Evolutionary conservation across 2,329 filamentous ascomycete species (phyloP).

Genomic region (Cercospora nicotianae): DNA sequence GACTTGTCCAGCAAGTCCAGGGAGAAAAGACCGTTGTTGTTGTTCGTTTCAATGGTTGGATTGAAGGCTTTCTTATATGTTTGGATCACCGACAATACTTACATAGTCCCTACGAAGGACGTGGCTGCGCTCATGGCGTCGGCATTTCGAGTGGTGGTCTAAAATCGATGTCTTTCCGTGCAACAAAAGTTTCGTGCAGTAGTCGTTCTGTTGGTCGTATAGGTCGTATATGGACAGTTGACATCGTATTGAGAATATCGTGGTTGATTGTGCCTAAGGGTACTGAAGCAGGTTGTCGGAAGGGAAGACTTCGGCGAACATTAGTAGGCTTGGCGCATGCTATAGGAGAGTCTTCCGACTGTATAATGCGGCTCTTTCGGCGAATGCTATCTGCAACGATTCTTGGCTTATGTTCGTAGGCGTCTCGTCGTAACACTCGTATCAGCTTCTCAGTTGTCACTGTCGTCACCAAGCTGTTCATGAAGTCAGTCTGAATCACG

Average conservation of each 20-base stretch:
- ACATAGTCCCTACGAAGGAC: no score
- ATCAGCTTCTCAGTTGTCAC: no score
- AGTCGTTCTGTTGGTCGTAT: neutral
- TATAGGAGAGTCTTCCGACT: neutral
- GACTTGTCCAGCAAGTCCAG: no score
- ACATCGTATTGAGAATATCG: neutral
- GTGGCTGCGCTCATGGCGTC: neutral
- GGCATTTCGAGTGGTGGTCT: no score
- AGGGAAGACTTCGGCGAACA: neutral
- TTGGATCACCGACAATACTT: neutral
- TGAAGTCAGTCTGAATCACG: neutral
- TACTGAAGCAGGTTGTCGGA: neutral
- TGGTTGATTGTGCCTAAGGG: neutral
- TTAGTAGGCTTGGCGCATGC: neutral
- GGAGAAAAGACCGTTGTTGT: neutral
- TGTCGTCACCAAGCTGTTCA: neutral
- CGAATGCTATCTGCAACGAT: neutral
- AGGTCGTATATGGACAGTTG: neutral
- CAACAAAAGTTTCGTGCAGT: no score
- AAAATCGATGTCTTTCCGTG: no score
- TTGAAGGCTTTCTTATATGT: neutral
- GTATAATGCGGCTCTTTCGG: neutral
- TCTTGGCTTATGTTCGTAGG: neutral
- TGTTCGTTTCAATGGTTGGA: neutral
- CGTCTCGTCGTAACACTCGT: no score